Percentiles rank a stretch among this genome's conserved stretches.
Conservation (phyloP, 23 red algal genomes). For the Gracilaria gracilis region DNA sequence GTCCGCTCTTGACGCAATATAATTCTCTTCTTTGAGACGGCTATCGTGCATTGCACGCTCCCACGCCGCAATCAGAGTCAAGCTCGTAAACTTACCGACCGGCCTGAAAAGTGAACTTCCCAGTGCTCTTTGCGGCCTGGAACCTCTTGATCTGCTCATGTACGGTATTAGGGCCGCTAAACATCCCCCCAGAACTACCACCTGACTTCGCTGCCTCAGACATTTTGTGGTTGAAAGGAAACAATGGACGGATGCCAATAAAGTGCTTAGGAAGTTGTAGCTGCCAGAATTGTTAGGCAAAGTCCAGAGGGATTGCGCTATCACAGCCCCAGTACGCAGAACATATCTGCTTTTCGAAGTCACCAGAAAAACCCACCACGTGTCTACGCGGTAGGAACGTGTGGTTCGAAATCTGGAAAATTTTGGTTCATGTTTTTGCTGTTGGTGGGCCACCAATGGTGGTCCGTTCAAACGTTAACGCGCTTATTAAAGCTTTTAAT, state of each 20-base stretch:
- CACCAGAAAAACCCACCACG: no score
- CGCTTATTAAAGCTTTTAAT: no score
- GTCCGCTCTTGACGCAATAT: not conserved
- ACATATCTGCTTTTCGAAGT: no score
- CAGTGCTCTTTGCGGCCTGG: slow-evolving; percentile 56
- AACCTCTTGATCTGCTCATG: slow-evolving; percentile 38
- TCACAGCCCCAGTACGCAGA: no score
- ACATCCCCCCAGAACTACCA: slow-evolving; percentile 8
- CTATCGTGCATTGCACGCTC: no score
- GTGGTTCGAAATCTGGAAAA: not conserved
- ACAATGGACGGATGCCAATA: not conserved
- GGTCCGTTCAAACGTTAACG: no score
- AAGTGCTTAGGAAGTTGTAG: not conserved
- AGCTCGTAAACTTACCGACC: slow-evolving; percentile 52
- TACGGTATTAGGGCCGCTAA: slow-evolving; percentile 38
- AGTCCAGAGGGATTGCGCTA: no score
- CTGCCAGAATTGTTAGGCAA: no score
- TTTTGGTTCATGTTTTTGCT: not conserved
- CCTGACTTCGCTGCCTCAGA: slow-evolving; percentile 4
- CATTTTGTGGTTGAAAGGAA: not conserved
- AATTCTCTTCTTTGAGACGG: not conserved
- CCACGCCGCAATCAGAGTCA: not conserved
- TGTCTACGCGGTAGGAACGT: not conserved
- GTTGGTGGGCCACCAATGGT: not conserved
- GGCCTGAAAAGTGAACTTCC: slow-evolving; percentile 67